These are phyloP conservation scores for Funneliformis caledonium DNA, from an alignment of 371 early-diverging fungal species.

Conservation along the genomic window DNA sequence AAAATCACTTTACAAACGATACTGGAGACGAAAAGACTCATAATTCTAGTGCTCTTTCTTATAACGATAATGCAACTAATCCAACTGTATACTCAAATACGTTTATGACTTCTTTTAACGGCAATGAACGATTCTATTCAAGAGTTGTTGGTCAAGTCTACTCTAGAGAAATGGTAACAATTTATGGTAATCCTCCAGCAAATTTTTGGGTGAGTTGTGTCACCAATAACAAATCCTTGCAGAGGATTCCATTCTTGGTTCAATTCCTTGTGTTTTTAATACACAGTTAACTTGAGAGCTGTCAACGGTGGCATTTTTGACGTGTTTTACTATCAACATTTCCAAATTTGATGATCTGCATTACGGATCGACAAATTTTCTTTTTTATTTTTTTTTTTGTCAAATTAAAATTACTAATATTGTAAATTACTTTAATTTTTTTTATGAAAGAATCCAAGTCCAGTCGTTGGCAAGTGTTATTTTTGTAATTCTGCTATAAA, in stretches of 20 bases:
- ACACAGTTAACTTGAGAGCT: background rate
- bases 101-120: background rate
- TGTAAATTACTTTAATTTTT: background rate
- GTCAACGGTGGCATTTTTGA: background rate
- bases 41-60: background rate
- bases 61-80: background rate
- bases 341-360: slow-evolving; percentile 1
- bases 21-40: background rate
- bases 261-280: background rate
- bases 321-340: background rate
- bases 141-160: slow-evolving; percentile 32
- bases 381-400: background rate
- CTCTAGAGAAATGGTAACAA: slow-evolving; percentile 30
- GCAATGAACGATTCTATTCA: slow-evolving; percentile 9
- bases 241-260: background rate
- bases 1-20: background rate
- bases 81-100: slow-evolving; percentile 2
- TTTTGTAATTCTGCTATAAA: slow-evolving; percentile 7
- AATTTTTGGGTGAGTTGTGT: slow-evolving; percentile 36
- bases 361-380: background rate
- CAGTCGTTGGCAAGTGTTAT: background rate
- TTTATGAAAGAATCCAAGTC: slow-evolving; percentile 15
- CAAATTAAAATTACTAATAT: background rate
- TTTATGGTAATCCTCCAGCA: slow-evolving; percentile 24
- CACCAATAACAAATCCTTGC: background rate